These are phyloP conservation scores for Alectoria sarmentosa DNA, from an alignment of 495 filamentous ascomycete genomes.

Conservation along the genomic window DNA sequence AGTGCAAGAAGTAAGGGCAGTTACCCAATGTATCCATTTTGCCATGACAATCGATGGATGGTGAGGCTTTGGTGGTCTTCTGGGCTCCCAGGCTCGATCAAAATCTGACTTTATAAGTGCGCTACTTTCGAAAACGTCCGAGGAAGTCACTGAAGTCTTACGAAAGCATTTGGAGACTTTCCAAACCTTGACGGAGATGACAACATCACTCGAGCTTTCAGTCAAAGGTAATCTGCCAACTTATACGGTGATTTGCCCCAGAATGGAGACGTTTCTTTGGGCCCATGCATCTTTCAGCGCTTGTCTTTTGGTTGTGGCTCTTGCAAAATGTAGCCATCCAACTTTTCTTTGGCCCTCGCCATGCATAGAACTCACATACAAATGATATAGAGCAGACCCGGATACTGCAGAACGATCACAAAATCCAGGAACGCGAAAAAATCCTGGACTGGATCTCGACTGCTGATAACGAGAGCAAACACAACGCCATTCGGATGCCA, in stretches of 20 bases:
- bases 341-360: background rate
- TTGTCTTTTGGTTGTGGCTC: background rate
- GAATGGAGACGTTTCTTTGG: background rate
- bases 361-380: background rate
- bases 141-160: slow-evolving; percentile 17
- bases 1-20: slow-evolving; percentile 11
- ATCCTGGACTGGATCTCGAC: slow-evolving; percentile 18
- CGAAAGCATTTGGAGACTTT: slow-evolving; percentile 12
- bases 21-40: slow-evolving; percentile 19
- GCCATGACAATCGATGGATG: slow-evolving; percentile 14
- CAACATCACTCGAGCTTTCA: slow-evolving; percentile 1
- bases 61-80: slow-evolving; percentile 4
- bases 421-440: slow-evolving; percentile 2
- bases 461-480: slow-evolving; percentile 10
- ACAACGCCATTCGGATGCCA: slow-evolving; percentile 9
- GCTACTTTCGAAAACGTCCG: slow-evolving; percentile 15
- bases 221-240: background rate
- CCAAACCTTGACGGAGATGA: slow-evolving; percentile 1
- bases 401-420: background rate
- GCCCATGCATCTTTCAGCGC: background rate
- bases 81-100: background rate
- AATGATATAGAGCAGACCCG: background rate
- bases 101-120: slow-evolving; percentile 2
- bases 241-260: background rate
- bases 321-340: background rate